Percentiles rank a stretch among this genome's conserved stretches.
phyloP scores from a whole-genome alignment of 2,329 filamentous ascomycete genomes.

The Monilinia fructicola region DNA sequence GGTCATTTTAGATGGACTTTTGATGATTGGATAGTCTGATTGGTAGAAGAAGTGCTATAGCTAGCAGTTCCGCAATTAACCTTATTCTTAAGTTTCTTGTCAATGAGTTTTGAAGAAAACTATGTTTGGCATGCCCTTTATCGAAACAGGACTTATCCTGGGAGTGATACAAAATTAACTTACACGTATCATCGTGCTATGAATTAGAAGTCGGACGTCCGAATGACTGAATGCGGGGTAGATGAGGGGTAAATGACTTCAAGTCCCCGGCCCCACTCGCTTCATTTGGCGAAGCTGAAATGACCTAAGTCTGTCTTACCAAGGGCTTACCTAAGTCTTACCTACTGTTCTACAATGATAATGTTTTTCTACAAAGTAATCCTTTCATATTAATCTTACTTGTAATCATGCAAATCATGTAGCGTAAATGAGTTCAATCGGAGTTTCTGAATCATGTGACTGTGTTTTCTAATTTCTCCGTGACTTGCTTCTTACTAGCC shows the following conservation, averaged over 20 bases:
- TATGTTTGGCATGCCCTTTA: too few relatives aligned
- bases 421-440: too few relatives aligned
- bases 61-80: too few relatives aligned
- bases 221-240: slow-evolving; percentile 13
- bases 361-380: neutral
- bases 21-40: neutral
- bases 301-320: too few relatives aligned
- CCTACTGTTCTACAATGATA: too few relatives aligned
- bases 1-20: neutral
- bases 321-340: neutral
- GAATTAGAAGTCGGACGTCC: neutral
- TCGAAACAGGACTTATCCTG: too few relatives aligned
- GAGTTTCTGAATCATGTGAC: too few relatives aligned
- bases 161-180: neutral
- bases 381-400: neutral
- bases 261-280: neutral
- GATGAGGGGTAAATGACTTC: neutral
- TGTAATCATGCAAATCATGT: neutral
- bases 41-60: neutral
- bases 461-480: too few relatives aligned
- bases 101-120: too few relatives aligned
- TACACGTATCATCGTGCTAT: too few relatives aligned
- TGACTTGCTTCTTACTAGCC: too few relatives aligned
- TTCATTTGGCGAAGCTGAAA: neutral
- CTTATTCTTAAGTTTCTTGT: too few relatives aligned